phyloP scores from a whole-genome alignment of 371 early-diverging fungal species.

The Smittium culicis region DNA sequence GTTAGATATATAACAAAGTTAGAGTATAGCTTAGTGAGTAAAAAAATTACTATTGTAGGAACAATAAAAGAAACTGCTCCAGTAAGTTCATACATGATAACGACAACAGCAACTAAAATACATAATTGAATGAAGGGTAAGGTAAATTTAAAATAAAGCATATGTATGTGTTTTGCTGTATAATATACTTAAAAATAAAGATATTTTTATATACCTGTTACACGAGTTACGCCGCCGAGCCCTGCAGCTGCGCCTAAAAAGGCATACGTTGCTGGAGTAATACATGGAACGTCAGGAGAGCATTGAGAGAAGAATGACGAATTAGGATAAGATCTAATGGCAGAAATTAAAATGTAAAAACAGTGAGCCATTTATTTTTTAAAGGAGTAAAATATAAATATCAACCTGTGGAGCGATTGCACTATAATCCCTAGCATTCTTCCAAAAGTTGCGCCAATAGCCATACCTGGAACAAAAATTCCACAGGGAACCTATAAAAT shows the following conservation, averaged over 20 bases:
- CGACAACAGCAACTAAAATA: constrained; percentile 55
- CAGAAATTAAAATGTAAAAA: no score
- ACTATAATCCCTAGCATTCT: constrained; percentile 79
- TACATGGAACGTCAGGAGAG: constrained; percentile 66
- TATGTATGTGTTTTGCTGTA: neutral
- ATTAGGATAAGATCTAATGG: constrained; percentile 40
- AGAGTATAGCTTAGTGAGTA: neutral
- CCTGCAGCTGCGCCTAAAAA: constrained; percentile 92
- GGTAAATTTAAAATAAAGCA: neutral
- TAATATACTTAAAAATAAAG: neutral
- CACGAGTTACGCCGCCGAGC: constrained; percentile 56
- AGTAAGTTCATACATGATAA: constrained; percentile 95
- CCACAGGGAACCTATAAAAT: constrained; percentile 58
- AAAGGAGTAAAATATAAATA: no score
- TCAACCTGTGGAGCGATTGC: constrained; percentile 42
- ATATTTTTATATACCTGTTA: constrained; percentile 27
- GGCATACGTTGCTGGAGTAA: constrained; percentile 90
- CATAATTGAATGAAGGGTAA: neutral
- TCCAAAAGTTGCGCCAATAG: constrained; percentile 79
- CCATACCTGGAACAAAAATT: constrained; percentile 82
- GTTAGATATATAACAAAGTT: constrained; percentile 31
- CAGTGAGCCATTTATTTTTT: no score
- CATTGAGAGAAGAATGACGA: constrained; percentile 61
- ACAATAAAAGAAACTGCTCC: constrained; percentile 81
- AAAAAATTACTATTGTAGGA: constrained; percentile 39